Evolutionary conservation across 1,284 basidiomycete genomes (phyloP), one percentile per base, ranked within the genome.

Genomic region (Ceratobasidium sp.): DNA sequence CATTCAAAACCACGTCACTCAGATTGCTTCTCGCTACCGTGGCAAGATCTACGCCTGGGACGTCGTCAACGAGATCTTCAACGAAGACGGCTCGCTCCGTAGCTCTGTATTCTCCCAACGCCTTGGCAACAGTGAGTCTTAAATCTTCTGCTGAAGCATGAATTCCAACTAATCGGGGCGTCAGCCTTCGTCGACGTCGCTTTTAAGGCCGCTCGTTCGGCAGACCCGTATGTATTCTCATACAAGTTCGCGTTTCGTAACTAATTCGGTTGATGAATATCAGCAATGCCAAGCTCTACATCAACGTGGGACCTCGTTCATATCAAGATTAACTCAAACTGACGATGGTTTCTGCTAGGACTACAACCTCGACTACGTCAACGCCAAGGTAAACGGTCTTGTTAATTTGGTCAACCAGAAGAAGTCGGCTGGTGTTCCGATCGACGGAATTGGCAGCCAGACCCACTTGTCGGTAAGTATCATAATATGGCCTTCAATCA

Each of bases 401-500:
- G 53, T 65, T 57, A 30, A 34, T 39, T 67, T 76, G 32, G 71
- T 74, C 53, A 71, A 73, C 21, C 18, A 23, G 16, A 36, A 70
- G 26, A 71, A 60, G 8, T 48, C 73, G 9, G 62, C 59, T 6
- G 73, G 69, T 16, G 53, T 53, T 9, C 73, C 73, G 12, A 69
- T 73, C n/a, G n/a, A n/a, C n/a, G n/a, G n/a, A n/a, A n/a, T n/a
- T n/a, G n/a, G n/a, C n/a, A n/a, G n/a, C n/a, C 69, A 75, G 60
- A 39, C 74, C 10, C 70, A 53, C 46, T 69, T 16, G 48, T 26
- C 5, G 59, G 50, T 14, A 62, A 55, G 32, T 14, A 52, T 14
- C 21, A 87, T n/a, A n/a, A n/a, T n/a, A n/a, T 69, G 84, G 14
- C 74, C 84, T 86, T 81, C 36, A 6, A 39, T 39, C 21, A 23